Conservation (phyloP, 2,329 filamentous ascomycete species). For the Xylariaceae sp. region DNA sequence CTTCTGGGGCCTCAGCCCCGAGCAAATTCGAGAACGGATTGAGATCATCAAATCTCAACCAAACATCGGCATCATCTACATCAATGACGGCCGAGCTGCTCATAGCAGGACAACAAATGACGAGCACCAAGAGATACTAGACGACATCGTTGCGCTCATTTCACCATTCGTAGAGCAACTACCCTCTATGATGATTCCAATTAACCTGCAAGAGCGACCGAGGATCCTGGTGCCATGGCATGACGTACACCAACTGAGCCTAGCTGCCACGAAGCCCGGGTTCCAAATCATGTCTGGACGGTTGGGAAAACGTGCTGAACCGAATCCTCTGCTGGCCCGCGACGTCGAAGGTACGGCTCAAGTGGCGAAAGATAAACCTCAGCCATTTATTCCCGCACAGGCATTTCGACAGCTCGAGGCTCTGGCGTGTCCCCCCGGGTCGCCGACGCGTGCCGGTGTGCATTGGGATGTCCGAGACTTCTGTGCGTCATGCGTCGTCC, state of each 20-base stretch:
- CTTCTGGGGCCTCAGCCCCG: slow-evolving; percentile 71
- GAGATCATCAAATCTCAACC: slow-evolving; percentile 37
- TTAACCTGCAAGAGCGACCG: slow-evolving; percentile 76
- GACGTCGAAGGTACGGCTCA: slow-evolving; percentile 1
- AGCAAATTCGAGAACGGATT: slow-evolving; percentile 60
- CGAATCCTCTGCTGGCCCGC: slow-evolving; percentile 3
- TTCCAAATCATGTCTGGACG: slow-evolving; percentile 49
- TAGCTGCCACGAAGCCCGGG: slow-evolving; percentile 30
- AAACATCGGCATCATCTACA: slow-evolving; percentile 47
- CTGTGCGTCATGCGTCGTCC: slow-evolving; percentile 59
- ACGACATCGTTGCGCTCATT: slow-evolving; percentile 61
- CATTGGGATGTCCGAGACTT: slow-evolving; percentile 62
- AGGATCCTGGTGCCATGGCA: slow-evolving; percentile 69
- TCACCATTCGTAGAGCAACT: slow-evolving; percentile 66
- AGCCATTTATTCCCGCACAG: slow-evolving; percentile 21
- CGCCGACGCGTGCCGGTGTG: slow-evolving; percentile 53
- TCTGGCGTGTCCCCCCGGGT: slow-evolving; percentile 58
- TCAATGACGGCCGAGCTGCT: slow-evolving; percentile 60
- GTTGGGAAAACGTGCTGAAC: slow-evolving; percentile 28
- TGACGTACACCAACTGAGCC: slow-evolving; percentile 39
- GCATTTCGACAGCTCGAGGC: slow-evolving; percentile 32
- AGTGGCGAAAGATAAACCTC: slow-evolving; percentile 2
- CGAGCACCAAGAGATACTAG: slow-evolving; percentile 34
- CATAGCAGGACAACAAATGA: slow-evolving; percentile 34
- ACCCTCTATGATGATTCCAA: slow-evolving; percentile 78